These are phyloP conservation scores for Uncinocarpus reesii DNA, from an alignment of 2,329 filamentous ascomycete genomes.

Conservation along the genomic window DNA sequence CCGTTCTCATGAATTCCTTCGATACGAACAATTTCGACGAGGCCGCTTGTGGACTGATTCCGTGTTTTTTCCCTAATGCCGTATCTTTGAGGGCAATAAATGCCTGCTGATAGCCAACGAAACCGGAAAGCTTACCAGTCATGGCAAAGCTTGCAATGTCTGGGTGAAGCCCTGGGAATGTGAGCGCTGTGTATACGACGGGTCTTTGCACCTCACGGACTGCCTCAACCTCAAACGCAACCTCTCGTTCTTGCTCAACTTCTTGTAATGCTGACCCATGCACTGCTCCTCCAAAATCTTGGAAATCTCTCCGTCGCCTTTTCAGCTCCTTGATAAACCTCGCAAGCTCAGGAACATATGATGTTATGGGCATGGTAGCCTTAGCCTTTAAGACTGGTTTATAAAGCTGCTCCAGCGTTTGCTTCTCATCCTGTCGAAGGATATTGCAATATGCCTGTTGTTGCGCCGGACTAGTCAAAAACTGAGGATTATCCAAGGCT, in stretches of 20 bases:
- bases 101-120: constrained; percentile 33
- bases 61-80: constrained; percentile 29
- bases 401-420: constrained; percentile 51
- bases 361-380: constrained; percentile 17
- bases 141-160: constrained; percentile 40
- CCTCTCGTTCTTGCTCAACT: constrained; percentile 48
- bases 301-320: constrained; percentile 26
- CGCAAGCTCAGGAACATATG: constrained; percentile 20
- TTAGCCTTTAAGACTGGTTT: constrained; percentile 17
- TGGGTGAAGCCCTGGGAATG: constrained; percentile 40
- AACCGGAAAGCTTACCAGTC: constrained; percentile 36
- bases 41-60: constrained; percentile 18
- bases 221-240: constrained; percentile 48
- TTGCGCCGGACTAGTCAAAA: constrained; percentile 29
- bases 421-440: constrained; percentile 45
- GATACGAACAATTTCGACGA: constrained; percentile 14
- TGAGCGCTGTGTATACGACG: constrained; percentile 30
- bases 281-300: constrained; percentile 38
- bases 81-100: constrained; percentile 37
- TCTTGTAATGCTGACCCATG: constrained; percentile 49
- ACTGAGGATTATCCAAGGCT: constrained; percentile 34
- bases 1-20: constrained; percentile 14
- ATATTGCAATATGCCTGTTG: constrained; percentile 35
- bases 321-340: constrained; percentile 30
- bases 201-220: constrained; percentile 47